A percentile compares a stretch with the other conserved stretches of the same genome.
Evolutionary conservation across 2,329 filamentous ascomycete species (phyloP).

Genomic region (Trichoderma sp.): DNA sequence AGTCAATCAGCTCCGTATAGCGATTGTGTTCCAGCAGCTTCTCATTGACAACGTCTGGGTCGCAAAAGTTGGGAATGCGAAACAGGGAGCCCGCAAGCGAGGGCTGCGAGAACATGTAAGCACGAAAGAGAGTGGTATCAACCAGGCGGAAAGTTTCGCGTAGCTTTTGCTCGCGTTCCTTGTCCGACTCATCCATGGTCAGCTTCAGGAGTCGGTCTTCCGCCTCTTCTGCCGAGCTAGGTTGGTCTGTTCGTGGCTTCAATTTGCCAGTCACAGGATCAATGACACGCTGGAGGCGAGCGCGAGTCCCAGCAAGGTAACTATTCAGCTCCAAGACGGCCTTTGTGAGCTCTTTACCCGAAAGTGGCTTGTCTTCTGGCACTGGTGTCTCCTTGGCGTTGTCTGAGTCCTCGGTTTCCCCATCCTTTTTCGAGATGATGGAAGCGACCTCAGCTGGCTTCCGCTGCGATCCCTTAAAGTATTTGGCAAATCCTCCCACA

Average conservation of each 20-base stretch:
- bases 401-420: conserved; percentile 55
- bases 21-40: conserved; percentile 83
- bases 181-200: conserved; percentile 47
- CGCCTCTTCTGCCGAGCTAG: conserved; percentile 46
- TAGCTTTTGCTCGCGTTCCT: conserved; percentile 68
- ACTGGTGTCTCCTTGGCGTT: conserved; percentile 47
- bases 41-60: conserved; percentile 92
- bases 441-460: conserved; percentile 56
- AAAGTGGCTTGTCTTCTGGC: conserved; percentile 53
- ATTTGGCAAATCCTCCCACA: conserved; percentile 51
- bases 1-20: conserved; percentile 95
- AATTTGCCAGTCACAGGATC: conserved; percentile 62
- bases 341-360: conserved; percentile 79
- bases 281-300: conserved; percentile 59
- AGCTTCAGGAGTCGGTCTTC: conserved; percentile 57
- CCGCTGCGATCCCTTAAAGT: conserved; percentile 49
- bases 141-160: conserved; percentile 77
- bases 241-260: conserved; percentile 48
- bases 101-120: conserved; percentile 90
- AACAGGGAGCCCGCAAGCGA: conserved; percentile 85
- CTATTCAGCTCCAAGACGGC: conserved; percentile 81
- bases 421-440: conserved; percentile 57
- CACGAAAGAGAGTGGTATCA: conserved; percentile 90
- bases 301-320: conserved; percentile 83
- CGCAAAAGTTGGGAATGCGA: conserved; percentile 94